Evolutionary conservation across 2,329 filamentous ascomycete species (phyloP), one percentile per base, ranked within the genome.

Genomic region (Fusarium chuoi): DNA sequence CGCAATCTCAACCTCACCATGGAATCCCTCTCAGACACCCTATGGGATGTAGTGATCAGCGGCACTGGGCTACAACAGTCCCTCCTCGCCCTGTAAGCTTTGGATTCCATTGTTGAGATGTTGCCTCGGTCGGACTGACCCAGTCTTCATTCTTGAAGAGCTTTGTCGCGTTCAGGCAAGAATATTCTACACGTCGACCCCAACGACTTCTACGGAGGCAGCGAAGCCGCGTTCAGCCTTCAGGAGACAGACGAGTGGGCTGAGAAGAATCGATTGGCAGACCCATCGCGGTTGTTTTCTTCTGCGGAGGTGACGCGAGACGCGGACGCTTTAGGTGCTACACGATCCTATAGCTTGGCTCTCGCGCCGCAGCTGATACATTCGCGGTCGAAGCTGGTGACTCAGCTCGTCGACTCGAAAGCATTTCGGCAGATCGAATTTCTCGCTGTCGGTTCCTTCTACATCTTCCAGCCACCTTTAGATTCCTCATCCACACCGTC

Each of bases 371-470:
- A 97, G 78, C 86, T 98, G 71, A 91, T 98, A 60, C 96, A 98
- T 82, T 90, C 94, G 15, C 92, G 92, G 61, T 97, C 95, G 6
- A 87, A 89, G 74, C 87, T 98, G 39, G 86, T 98, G 10, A 89
- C 91, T 14, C 89, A 91, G 77, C 89, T 98, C 22, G 94, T 98
- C n/a, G 94, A 95, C 5, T 98, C 96, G 12, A 93, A 92, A 76
- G 93, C 95, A 18, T 96, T 96, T 79, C 90, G 92, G 28, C 95
- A 98, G 83, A 89, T 99, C 52, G 96, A 98, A 80, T 98, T 98
- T 77, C 89, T 96, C 70, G 94, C 96, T 35, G 94, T 98, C 33
- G 96, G 96, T 33, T 96, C 93, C 64, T 98, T 96, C 90, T 98
- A 93, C 88, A 90, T 98, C 62, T 92, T 91, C 79, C 85, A 88